Percentiles rank a stretch among this genome's conserved stretches.
Conservation (phyloP, 2,329 filamentous ascomycete genomes). For the Diaporthe caulivora region DNA sequence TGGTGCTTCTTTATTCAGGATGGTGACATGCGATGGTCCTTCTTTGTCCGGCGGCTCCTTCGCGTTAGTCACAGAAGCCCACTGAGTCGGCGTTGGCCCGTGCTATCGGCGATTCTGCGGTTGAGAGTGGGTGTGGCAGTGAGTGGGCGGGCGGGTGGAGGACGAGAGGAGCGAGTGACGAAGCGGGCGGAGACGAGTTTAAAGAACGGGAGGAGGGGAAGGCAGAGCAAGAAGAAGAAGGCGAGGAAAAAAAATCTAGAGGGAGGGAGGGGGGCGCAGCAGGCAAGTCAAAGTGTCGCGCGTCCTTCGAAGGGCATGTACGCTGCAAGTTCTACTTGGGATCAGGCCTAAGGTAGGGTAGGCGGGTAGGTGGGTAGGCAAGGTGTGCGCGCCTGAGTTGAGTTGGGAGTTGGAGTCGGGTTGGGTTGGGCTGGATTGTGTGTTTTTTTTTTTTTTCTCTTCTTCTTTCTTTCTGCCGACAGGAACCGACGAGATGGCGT, state of each 20-base stretch:
- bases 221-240: neutral
- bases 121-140: constrained; percentile 27
- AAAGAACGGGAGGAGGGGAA: constrained; percentile 6
- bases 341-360: neutral
- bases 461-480: constrained; percentile 8
- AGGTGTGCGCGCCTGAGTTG: neutral
- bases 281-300: constrained; percentile 27
- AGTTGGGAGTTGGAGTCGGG: constrained; percentile 27
- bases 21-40: constrained; percentile 14
- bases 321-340: constrained; percentile 18
- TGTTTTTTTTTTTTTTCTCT: too few relatives aligned
- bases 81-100: constrained; percentile 33
- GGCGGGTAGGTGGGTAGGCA: neutral
- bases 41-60: constrained; percentile 34
- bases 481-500: constrained; percentile 32
- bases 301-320: neutral
- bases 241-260: neutral
- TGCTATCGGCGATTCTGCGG: constrained; percentile 33
- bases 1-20: constrained; percentile 30
- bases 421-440: neutral
- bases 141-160: constrained; percentile 16
- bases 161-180: constrained; percentile 11
- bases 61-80: constrained; percentile 29
- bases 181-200: constrained; percentile 27
- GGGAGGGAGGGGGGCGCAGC: constrained; percentile 3